Conservation (phyloP, 78 protist genomes). For the Anaeramoeba ignava region DNA sequence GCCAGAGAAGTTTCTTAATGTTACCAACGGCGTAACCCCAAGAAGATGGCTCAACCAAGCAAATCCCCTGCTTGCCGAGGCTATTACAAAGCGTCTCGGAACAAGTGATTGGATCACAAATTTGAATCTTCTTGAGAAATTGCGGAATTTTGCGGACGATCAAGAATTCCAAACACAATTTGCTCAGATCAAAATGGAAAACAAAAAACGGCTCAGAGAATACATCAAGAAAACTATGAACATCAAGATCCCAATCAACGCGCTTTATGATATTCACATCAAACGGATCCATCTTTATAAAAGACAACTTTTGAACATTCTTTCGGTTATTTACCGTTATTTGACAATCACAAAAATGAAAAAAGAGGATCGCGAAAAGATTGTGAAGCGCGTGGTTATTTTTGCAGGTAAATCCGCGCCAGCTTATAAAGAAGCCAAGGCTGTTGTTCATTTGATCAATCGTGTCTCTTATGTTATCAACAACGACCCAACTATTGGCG, state of each 20-base stretch:
- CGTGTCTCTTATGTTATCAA: constrained; percentile 67
- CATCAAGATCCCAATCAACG: constrained; percentile 49
- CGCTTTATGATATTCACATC: too few relatives aligned
- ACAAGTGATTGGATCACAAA: constrained; percentile 60
- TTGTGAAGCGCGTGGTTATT: constrained; percentile 58
- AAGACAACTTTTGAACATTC: constrained; percentile 77
- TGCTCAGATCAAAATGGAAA: constrained; percentile 30
- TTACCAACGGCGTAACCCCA: constrained; percentile 93
- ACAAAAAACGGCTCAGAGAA: constrained; percentile 64
- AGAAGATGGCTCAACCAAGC: constrained; percentile 80
- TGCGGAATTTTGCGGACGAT: constrained; percentile 54
- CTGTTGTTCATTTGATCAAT: constrained; percentile 69
- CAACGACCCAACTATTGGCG: constrained; percentile 51
- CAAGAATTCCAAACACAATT: constrained; percentile 27
- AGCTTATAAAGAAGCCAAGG: constrained; percentile 82
- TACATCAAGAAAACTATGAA: constrained; percentile 45
- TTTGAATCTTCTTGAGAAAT: constrained; percentile 37
- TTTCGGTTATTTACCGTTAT: constrained; percentile 5
- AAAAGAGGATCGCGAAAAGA: too few relatives aligned
- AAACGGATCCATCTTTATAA: constrained; percentile 95
- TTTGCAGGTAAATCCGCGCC: constrained; percentile 92
- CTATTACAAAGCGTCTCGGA: constrained; percentile 53
- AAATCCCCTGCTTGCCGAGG: constrained; percentile 59
- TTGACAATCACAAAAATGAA: not conserved
- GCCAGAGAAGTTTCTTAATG: constrained; percentile 71